Evolutionary conservation across 192 early-diverging fungal species (phyloP), one percentile per base, ranked within the genome.

Genomic region (Spizellomyces punctatus): DNA sequence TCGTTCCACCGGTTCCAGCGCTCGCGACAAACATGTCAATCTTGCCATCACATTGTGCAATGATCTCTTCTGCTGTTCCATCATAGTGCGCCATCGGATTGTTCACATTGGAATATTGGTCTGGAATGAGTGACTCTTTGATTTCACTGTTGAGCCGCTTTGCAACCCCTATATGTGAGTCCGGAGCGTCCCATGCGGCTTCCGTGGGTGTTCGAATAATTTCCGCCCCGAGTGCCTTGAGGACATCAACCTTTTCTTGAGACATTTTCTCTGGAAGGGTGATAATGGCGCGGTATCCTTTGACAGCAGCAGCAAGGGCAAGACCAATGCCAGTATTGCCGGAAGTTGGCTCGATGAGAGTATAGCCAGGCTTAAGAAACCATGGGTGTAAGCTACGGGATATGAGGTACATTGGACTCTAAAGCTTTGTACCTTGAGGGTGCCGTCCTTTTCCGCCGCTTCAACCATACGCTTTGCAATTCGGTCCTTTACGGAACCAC

Each of bases 191-290:
- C 94, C 94, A 98, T 12, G 96, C 96, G 36, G 98, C 98, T 77
- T 99, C 98, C 9, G 98, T 99, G 45, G 98, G 98, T 41, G 98
- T 99, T 68, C 98, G 92, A 69, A 97, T 89, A 75, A 96, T 98
- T 77, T 99, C 96, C 36, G 98, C 96, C 41, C 96, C 96, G 21
- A 99, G 83, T 7, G 94, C 96, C 74, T 98, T 98, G 70, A 99
- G 85, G 6, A 99, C 92, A 78, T 98, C 98, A 16, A 98, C 96
- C 88, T 99, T 99, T 81, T 99, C 98, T 82, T 98, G 92, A 60
- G 91, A 93, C 98, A 99, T 99, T 79, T 99, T 99, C 81, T 99
- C 98, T 22, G 98, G 98, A 27, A 99, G 85, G 14, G 98, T 99
- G 69, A 99, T 99, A 75, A 99, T 96, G 73, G 92, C 89, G 67